Base-by-base conservation (phyloP, 2,329 filamentous ascomycete genomes). In the Cordyceps cicadae region DNA sequence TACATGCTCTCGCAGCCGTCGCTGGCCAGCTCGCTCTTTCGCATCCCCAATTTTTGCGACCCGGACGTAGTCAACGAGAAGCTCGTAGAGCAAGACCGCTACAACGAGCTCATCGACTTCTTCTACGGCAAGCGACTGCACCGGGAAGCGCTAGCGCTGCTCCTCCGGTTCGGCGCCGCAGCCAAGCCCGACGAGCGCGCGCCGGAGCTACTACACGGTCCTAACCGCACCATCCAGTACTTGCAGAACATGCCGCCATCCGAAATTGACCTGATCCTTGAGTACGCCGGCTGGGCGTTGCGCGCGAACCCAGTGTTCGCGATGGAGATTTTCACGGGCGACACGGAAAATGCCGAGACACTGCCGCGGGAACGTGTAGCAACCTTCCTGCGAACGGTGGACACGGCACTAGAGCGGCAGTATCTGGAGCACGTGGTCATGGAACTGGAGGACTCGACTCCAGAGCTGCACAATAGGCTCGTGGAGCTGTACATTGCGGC, bases 91-190 rank as follows among this genome's bases (percentile, higher is more conserved):
- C 90, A 87, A 46, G 89, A 89, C 62, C 86, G 92, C 37, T 97
- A 96, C 73, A 93, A 88, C 56, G 93, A 97, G 74, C 79, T 99
- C 1, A 92, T 99, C n/a, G 93, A 97, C 72, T 99, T 99, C 70
- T 87, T 97, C 66, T 91, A 95, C 68, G 94, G 94, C 64, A 99
- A 99, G 76, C 92, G 88, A 72, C 81, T 97, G 46, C 94, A 99
- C 73, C 85, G 87, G 19, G 87, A 95, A 69, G 93, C 94, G 0
- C 76, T 99, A 19, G 88, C 91, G 65, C 77, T 97, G 34, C 80
- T 99, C 0, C 83, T 85, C 66, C 88, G 87, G 64, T 97, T 97
- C 66, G 93, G 93, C 19, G 83, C 82, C 32, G 79, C 81, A 2
- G 72, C 79, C 32, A 73, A 77, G 62, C 77, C 77, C 11, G 77